Base-by-base conservation (phyloP, 2,329 filamentous ascomycete genomes). In the Cladosporium sp. region DNA sequence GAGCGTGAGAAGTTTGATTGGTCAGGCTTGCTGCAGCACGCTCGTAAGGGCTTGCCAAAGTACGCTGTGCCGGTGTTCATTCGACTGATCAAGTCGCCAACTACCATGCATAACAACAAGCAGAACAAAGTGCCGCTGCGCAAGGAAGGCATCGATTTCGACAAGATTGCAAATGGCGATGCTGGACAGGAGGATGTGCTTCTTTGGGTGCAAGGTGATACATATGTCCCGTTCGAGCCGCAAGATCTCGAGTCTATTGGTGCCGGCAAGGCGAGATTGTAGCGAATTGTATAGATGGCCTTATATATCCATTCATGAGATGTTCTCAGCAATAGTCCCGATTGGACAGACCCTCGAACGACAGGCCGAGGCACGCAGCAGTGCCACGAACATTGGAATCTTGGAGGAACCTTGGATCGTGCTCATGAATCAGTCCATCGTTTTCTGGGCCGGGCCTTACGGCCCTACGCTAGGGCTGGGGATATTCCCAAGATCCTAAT, bases 131-230 rank as follows among this genome's bases (percentile, higher is more conserved):
- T 98, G 12, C 93, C 93, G 1, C 65, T 97, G 49, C 79, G 93
- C 40, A 86, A 83, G 50, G 89, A 98, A 70, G 91, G 97, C 49
- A 94, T 98, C 53, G 88, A 98, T 49, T 75, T 86, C 51, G 93
- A 98, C 71, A 87, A 91, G 65, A 64, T 75, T 15, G 69, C 62
- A 12, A 72, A 75, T 53, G 74, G 73, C 7, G 61, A 64, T 8
- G 71, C 67, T n/a, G 68, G 70, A 0, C 60, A 61, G 39, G 62
- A 63, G 19, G 74, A 80, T 63, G 66, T 62, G n/a, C 62, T 81
- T 30, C 63, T 75, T 22, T 82, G 77, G 77, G 61, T 75, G 53
- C 69, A 68, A n/a, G 70, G 74, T 19, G 73, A 72, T 2, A 55
- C 59, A 2, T 87, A 86, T 65, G 70, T 78, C 6, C 72, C 78